Evolutionary conservation across 1,139 yeast species (phyloP).

Genomic region (Zygoascus meyerae): DNA sequence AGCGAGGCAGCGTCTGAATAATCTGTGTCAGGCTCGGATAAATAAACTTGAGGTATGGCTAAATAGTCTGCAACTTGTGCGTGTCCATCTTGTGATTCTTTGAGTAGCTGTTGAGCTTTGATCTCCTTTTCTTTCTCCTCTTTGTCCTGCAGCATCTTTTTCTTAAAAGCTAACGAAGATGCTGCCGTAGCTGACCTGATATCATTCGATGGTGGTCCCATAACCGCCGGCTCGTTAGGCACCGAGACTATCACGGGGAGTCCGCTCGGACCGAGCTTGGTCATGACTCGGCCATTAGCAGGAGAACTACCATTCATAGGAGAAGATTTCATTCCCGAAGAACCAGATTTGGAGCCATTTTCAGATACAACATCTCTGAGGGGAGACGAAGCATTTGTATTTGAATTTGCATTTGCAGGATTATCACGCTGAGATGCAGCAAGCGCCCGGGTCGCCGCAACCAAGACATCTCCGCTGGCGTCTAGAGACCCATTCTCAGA

Average conservation of each 20-base stretch:
- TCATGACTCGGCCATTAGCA: background rate
- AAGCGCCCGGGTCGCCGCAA: conserved; percentile 13
- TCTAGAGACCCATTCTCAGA: background rate
- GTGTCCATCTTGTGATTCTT: conserved; percentile 3
- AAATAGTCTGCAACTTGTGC: background rate
- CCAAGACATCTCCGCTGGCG: conserved; percentile 1
- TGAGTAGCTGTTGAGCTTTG: conserved; percentile 4
- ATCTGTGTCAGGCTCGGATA: conserved; percentile 6
- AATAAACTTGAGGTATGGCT: background rate
- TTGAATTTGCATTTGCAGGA: background rate
- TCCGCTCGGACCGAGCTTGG: background rate
- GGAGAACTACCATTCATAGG: background rate
- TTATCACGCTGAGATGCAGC: conserved; percentile 2
- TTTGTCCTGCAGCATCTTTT: conserved; percentile 4
- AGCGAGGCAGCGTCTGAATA: conserved; percentile 4
- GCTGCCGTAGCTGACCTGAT: conserved; percentile 9
- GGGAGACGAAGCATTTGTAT: background rate
- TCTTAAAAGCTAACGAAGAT: conserved; percentile 12
- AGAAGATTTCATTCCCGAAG: too few species aligned
- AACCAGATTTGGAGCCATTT: too few species aligned
- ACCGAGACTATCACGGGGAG: background rate
- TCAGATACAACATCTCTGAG: too few species aligned
- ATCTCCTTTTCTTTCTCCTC: conserved; percentile 6
- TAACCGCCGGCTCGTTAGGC: background rate
- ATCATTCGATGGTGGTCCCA: background rate